Evolutionary conservation across 805 yeast genomes (phyloP).

Genomic region (Isabelozyma rhagii): DNA sequence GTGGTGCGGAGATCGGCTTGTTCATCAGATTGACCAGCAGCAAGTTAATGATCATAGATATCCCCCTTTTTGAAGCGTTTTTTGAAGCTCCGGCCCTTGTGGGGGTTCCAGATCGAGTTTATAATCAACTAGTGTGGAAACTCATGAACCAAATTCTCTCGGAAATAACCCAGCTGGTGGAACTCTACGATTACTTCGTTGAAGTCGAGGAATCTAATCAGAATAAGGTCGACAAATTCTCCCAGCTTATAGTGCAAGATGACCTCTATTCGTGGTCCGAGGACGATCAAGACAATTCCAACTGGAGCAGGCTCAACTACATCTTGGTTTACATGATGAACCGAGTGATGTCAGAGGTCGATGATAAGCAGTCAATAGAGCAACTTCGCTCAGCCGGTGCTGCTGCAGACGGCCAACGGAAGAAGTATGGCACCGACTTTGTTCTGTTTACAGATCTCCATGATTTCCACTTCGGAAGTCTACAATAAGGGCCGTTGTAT

Average conservation of each 20-base stretch:
- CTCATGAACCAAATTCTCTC: neutral
- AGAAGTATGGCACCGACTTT: neutral
- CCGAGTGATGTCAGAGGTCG: neutral
- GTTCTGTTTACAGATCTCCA: neutral
- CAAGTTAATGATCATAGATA: neutral
- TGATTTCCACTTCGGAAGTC: neutral
- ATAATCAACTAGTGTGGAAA: neutral
- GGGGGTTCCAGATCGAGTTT: neutral
- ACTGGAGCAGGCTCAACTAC: neutral
- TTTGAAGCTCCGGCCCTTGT: neutral
- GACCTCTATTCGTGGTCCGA: slow-evolving; percentile 7
- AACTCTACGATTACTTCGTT: neutral
- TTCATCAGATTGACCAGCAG: neutral
- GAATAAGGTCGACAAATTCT: neutral
- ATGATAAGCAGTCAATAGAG: neutral
- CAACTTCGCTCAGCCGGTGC: neutral
- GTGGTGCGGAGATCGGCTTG: neutral
- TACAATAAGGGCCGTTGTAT: no score
- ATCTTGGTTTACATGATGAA: neutral
- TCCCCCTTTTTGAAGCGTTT: neutral
- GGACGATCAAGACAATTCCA: neutral
- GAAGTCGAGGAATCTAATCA: no score
- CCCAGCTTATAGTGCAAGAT: slow-evolving; percentile 3
- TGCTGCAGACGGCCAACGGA: neutral
- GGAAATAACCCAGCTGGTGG: neutral